A percentile compares a stretch with the other conserved stretches of the same genome.
Evolutionary conservation across 805 yeast genomes (phyloP).

Genomic region (Saturnispora sekii): DNA sequence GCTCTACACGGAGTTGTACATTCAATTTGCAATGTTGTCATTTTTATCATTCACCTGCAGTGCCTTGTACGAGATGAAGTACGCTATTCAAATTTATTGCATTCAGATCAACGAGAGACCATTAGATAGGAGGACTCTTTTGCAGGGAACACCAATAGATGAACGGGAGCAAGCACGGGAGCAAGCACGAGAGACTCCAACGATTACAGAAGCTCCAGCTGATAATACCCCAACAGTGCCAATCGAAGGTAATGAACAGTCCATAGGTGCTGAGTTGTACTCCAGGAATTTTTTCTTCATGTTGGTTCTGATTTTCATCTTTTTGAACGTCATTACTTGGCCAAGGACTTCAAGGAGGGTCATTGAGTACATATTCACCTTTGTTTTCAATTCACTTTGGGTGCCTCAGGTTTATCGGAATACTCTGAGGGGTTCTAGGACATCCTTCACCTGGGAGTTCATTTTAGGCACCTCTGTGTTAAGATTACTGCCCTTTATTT

Average conservation of each 20-base stretch:
- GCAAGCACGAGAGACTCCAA: not conserved
- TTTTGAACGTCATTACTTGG: slow-evolving; percentile 55
- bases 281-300: slow-evolving; percentile 46
- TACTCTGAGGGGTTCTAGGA: slow-evolving; percentile 55
- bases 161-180: slow-evolving; percentile 17
- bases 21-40: slow-evolving; percentile 61
- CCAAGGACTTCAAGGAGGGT: slow-evolving; percentile 42
- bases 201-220: slow-evolving; percentile 13
- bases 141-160: slow-evolving; percentile 49
- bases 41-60: slow-evolving; percentile 62
- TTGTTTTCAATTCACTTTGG: slow-evolving; percentile 67
- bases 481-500: slow-evolving; percentile 55
- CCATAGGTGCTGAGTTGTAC: slow-evolving; percentile 47
- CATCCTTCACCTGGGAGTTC: slow-evolving; percentile 65
- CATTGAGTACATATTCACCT: slow-evolving; percentile 47
- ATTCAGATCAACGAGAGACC: slow-evolving; percentile 67
- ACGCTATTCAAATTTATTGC: slow-evolving; percentile 53
- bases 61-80: slow-evolving; percentile 66
- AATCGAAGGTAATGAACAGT: slow-evolving; percentile 39
- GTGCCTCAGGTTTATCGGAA: slow-evolving; percentile 81
- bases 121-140: slow-evolving; percentile 53
- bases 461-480: slow-evolving; percentile 57
- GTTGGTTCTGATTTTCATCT: slow-evolving; percentile 45
- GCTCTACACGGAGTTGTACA: slow-evolving; percentile 44
- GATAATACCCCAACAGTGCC: slow-evolving; percentile 17